phyloP scores from a whole-genome alignment of 768 basidiomycete species.

The Lactarius deliciosus region DNA sequence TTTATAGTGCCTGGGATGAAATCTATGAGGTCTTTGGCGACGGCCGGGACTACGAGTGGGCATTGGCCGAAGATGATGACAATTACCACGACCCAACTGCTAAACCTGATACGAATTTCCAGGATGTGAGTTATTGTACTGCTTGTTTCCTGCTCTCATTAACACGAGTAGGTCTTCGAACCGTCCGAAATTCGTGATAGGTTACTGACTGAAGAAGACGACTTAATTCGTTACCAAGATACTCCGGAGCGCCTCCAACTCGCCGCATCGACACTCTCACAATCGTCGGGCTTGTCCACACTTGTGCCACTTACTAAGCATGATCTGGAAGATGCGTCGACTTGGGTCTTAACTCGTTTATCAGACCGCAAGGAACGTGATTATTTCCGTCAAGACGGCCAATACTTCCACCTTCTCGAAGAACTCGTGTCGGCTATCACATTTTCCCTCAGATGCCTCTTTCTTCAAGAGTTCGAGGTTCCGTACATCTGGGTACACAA shows the following conservation, averaged over 20 bases:
- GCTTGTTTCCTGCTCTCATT: slow-evolving; percentile 14
- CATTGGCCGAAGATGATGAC: slow-evolving; percentile 78
- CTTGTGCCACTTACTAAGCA: slow-evolving; percentile 65
- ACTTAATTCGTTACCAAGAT: slow-evolving; percentile 85
- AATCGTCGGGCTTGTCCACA: slow-evolving; percentile 56
- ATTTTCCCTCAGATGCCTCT: slow-evolving; percentile 74
- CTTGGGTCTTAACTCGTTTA: slow-evolving; percentile 84
- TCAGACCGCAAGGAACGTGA: slow-evolving; percentile 68
- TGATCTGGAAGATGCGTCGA: slow-evolving; percentile 77
- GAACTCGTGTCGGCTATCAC: slow-evolving; percentile 79
- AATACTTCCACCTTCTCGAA: slow-evolving; percentile 56
- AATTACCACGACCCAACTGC: slow-evolving; percentile 48
- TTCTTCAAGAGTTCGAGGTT: slow-evolving; percentile 88
- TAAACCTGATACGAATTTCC: slow-evolving; percentile 80
- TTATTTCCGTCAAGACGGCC: slow-evolving; percentile 68
- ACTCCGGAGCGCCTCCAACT: slow-evolving; percentile 97
- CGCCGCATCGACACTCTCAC: slow-evolving; percentile 78
- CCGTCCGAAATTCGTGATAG: slow-evolving; percentile 92
- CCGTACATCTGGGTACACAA: slow-evolving; percentile 95
- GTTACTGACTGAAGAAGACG: slow-evolving; percentile 90
- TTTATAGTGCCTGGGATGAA: slow-evolving; percentile 85
- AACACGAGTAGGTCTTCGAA: slow-evolving; percentile 79
- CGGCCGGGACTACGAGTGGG: slow-evolving; percentile 96
- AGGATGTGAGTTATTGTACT: slow-evolving; percentile 59
- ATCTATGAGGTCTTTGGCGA: slow-evolving; percentile 96